Base-by-base conservation (phyloP, 495 filamentous ascomycete genomes). In the Aspergillus taichungensis region DNA sequence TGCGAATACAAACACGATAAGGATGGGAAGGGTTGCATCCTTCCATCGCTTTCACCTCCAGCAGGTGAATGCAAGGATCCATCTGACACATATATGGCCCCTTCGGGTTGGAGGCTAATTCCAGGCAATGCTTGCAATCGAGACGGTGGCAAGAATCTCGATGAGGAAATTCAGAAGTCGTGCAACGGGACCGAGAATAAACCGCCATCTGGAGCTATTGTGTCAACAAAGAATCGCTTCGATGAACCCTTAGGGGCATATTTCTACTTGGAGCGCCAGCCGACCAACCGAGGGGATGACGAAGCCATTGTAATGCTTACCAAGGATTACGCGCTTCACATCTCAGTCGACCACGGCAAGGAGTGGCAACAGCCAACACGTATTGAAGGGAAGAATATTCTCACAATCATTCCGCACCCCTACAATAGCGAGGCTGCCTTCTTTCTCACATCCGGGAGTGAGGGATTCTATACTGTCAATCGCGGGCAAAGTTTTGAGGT, bases 61-160 rank as follows among this genome's bases (percentile, higher is more conserved):
- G 71, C 80, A 34, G 83, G 73, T 3, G 62, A 71, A 14, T 98
- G 92, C 66, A 77, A 82, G 54, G 65, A 77, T 0, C 69, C 68
- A 13, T 68, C 73, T 27, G 82, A 83, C 27, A 92, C 62, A 9
- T 97, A 84, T 61, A 82, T 67, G 68, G 92, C 85, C 11, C 82
- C 81, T 6, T 95, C 91, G 27, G 92, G 92, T 24, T 98, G 86
- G 72, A 79, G 90, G 42, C 76, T 87, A 56, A 96, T 98, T 42
- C 90, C 91, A 8, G 94, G 92, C 3, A 90, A 98, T 61, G 74
- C 73, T 13, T 98, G 92, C 65, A 75, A 83, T 50, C 76, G 73
- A n/a, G 57, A 72, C 6, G 74, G 60, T 27, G 73, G 69, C 37
- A 58, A 62, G 28, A 55, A 69, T 34, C 55, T 72, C 8, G 72